Evolutionary conservation across 2,329 filamentous ascomycete genomes (phyloP).

Genomic region (Capronia coronata): DNA sequence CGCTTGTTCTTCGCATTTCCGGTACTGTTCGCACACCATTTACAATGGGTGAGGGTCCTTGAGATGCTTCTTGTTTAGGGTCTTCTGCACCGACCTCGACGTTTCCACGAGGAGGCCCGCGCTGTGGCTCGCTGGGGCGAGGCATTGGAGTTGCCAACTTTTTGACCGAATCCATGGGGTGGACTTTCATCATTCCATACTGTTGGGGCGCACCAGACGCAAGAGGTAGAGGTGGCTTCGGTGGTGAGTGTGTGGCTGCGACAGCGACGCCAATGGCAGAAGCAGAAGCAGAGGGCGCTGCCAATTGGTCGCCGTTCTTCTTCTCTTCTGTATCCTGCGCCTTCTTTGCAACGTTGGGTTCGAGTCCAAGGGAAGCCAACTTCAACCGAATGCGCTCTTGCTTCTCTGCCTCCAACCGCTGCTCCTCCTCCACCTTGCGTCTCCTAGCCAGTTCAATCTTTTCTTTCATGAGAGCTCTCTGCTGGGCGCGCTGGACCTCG

Average conservation of each 20-base stretch:
- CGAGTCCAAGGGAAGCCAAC: slow-evolving; percentile 43
- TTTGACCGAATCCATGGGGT: slow-evolving; percentile 50
- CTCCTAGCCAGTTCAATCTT: slow-evolving; percentile 53
- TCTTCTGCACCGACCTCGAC: slow-evolving; percentile 10
- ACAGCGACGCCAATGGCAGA: slow-evolving; percentile 32
- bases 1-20: slow-evolving; percentile 13
- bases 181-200: slow-evolving; percentile 58
- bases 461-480: slow-evolving; percentile 56
- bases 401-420: slow-evolving; percentile 51
- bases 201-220: slow-evolving; percentile 53
- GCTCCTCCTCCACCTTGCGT: slow-evolving; percentile 48
- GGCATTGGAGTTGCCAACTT: slow-evolving; percentile 33
- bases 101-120: slow-evolving; percentile 24
- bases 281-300: slow-evolving; percentile 23
- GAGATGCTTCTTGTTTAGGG: slow-evolving; percentile 11
- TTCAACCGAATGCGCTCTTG: slow-evolving; percentile 53
- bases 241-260: slow-evolving; percentile 45
- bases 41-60: slow-evolving; percentile 25
- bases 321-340: slow-evolving; percentile 9
- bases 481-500: slow-evolving; percentile 34
- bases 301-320: slow-evolving; percentile 24
- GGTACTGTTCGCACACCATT: slow-evolving; percentile 30
- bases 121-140: slow-evolving; percentile 34
- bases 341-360: slow-evolving; percentile 14
- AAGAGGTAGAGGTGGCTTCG: slow-evolving; percentile 53